Percentiles rank a stretch among this genome's conserved stretches.
Conservation (phyloP, 163 green algal species). For the Chlamydomonas reinhardtii region DNA sequence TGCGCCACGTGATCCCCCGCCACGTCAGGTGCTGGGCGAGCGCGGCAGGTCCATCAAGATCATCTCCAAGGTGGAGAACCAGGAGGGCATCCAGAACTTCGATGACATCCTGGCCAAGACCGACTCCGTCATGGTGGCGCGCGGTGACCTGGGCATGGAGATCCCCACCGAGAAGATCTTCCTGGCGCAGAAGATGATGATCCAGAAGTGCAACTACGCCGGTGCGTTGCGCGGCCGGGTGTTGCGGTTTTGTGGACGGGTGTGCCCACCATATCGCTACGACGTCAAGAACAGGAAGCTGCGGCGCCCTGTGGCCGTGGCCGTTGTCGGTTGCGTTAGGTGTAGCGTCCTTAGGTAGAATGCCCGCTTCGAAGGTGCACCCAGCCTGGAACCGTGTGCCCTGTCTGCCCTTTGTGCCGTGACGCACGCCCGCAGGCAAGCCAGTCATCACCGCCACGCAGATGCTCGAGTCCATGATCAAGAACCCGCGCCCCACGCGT, state of each 20-base stretch:
- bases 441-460: constrained; percentile 97
- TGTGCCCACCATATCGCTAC: no score
- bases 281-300: no score
- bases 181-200: constrained; percentile 98
- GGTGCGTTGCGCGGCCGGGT: no score
- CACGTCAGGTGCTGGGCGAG: constrained; percentile 66
- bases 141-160: constrained; percentile 98
- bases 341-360: no score
- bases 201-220: constrained; percentile 95
- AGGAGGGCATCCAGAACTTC: constrained; percentile 97
- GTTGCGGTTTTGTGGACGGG: no score
- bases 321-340: no score
- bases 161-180: constrained; percentile 98
- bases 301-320: no score
- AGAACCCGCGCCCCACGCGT: constrained; percentile 95
- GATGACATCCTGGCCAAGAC: constrained; percentile 92
- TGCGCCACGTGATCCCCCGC: neutral
- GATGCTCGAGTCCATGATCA: constrained; percentile 94
- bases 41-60: constrained; percentile 87
- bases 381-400: no score
- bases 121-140: constrained; percentile 95
- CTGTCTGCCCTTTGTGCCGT: no score
- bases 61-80: constrained; percentile 97
- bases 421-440: constrained; percentile 77
- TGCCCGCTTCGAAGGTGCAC: no score